Conservation (phyloP, 805 yeast species). For the Spathaspora sp. region DNA sequence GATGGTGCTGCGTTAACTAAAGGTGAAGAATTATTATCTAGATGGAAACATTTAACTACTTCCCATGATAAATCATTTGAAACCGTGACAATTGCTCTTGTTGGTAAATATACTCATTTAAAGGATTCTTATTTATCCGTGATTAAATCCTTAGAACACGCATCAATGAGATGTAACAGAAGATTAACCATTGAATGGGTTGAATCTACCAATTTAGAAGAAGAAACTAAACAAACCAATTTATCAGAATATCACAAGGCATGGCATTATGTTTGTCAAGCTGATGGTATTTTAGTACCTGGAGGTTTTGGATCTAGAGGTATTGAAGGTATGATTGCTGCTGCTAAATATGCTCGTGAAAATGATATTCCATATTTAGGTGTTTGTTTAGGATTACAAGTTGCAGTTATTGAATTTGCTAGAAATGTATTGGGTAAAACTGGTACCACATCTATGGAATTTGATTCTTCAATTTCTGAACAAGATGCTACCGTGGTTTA, state of each 20-base stretch:
- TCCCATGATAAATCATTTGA: conserved; percentile 81
- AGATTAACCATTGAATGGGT: conserved; percentile 91
- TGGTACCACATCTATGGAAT: conserved; percentile 79
- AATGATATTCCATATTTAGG: conserved; percentile 92
- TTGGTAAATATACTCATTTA: conserved; percentile 94
- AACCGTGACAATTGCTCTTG: conserved; percentile 89
- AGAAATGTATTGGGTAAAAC: conserved; percentile 71
- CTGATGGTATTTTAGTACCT: conserved; percentile 96
- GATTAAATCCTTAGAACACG: conserved; percentile 91
- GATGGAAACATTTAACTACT: conserved; percentile 79
- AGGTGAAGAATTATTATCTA: conserved; percentile 66
- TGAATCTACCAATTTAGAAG: conserved; percentile 88
- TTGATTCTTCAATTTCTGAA: conserved; percentile 59
- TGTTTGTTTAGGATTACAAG: conserved; percentile 94
- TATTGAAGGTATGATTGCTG: conserved; percentile 96
- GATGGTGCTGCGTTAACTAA: conserved; percentile 45
- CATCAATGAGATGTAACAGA: conserved; percentile 85
- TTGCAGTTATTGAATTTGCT: conserved; percentile 92
- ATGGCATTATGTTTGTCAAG: conserved; percentile 89
- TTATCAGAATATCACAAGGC: conserved; percentile 87
- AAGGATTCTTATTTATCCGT: conserved; percentile 95
- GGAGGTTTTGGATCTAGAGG: conserved; percentile 99
- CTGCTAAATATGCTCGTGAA: conserved; percentile 98
- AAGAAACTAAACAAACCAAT: conserved; percentile 55
- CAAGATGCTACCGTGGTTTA: conserved; percentile 77